Evolutionary conservation across 306 rosid genomes (phyloP), one percentile per base, ranked within the genome.

Genomic region (Gynostemma pentaphyllum): DNA sequence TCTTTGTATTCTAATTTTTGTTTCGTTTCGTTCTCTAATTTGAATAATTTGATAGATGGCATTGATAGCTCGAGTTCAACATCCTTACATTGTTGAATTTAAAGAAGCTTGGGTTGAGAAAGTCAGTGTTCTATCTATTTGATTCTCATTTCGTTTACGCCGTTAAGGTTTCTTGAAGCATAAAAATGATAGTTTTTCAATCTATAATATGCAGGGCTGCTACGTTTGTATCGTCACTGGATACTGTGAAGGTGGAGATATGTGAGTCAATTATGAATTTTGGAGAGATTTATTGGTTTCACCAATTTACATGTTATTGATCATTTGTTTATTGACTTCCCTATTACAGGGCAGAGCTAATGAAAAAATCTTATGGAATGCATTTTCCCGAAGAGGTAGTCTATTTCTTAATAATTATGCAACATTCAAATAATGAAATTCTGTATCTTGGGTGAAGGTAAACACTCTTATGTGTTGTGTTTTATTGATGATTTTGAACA

Each of bases 21-120:
- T 53, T 52, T 67, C 13, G 22, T 55, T 53, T 45, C 39, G 65
- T 66, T 71, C 51, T 4, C 21, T 10, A 60, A 62, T 68, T 69
- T 73, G 70, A 29, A 23, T 50, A 22, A 60, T 57, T 65, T 74
- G 62, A 28, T 69, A 94, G 99, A 94, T 94, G 99, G 97, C 99
- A 66, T 85, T 94, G 42, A 94, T 94, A 79, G 95, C 99, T 10
- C 76, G 97, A 80, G 82, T 94, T 73, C 95, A 85, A 63, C 97
- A 94, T 56, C 99, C 99, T 28, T 89, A 82, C 72, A 89, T 94
- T 41, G 94, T 94, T 8, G 97, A 89, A 64, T 94, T 94, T 73
- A 94, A 89, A 75, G 99, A 94, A 64, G 97, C 97, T 13, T 94
- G 99, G 99, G 99, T 94, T 49, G 99, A 94, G 85, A 94, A 94